Percentiles rank a stretch among this genome's conserved stretches.
phyloP scores from a whole-genome alignment of 352 stramenopile genomes.

The Phytophthora uliginosa region DNA sequence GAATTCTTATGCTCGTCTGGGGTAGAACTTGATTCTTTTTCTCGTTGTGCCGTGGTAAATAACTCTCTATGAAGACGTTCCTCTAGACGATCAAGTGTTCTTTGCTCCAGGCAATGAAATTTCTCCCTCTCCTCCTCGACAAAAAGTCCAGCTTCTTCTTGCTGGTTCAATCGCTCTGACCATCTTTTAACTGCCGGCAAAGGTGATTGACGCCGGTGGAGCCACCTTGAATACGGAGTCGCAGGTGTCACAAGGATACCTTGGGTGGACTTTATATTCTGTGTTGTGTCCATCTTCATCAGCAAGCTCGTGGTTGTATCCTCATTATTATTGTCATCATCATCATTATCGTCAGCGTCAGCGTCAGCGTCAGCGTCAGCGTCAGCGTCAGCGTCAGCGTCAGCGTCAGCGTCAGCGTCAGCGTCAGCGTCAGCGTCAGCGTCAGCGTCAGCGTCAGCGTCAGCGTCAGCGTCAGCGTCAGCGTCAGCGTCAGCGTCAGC shows the following conservation, averaged over 20 bases:
- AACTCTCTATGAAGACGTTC: slow-evolving; percentile 56
- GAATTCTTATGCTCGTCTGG: not conserved
- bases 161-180: slow-evolving; percentile 51
- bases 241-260: slow-evolving; percentile 31
- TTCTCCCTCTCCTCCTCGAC: slow-evolving; percentile 50
- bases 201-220: slow-evolving; percentile 7
- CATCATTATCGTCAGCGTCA: slow-evolving; percentile 2
- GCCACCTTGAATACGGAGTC: slow-evolving; percentile 17
- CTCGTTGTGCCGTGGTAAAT: not conserved
- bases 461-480: no score
- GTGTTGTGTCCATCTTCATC: slow-evolving; percentile 4
- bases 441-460: no score
- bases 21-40: not conserved
- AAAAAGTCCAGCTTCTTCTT: slow-evolving; percentile 57
- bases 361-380: no score
- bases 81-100: slow-evolving; percentile 65
- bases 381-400: no score
- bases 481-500: no score
- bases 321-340: slow-evolving; percentile 14
- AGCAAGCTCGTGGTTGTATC: slow-evolving; percentile 27
- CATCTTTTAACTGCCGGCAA: slow-evolving; percentile 29
- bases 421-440: no score
- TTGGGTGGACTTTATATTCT: slow-evolving; percentile 12
- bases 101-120: slow-evolving; percentile 47
- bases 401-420: no score